Conservation (phyloP, 768 basidiomycete species). For the Cubamyces lactineus region DNA sequence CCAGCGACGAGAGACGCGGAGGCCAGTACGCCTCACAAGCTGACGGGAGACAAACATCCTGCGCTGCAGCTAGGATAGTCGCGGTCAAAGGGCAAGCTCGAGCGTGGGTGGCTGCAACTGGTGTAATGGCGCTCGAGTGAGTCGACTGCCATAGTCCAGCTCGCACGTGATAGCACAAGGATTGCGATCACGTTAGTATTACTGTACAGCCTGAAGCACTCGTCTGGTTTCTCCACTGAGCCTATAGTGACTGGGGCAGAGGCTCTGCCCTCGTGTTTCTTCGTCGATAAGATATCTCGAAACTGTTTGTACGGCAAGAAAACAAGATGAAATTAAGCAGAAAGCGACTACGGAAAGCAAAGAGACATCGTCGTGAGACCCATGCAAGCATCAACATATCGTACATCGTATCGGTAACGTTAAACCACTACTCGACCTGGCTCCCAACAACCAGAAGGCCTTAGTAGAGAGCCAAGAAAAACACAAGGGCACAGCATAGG, state of each 20-base stretch:
- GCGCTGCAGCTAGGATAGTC: slow-evolving; percentile 8
- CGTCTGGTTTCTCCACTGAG: too few relatives aligned
- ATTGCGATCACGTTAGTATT: too few relatives aligned
- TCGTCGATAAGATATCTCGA: too few relatives aligned
- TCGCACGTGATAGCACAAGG: too few relatives aligned
- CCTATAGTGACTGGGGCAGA: too few relatives aligned
- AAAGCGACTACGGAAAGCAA: slow-evolving; percentile 2
- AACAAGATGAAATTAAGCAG: background rate
- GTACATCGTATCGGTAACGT: slow-evolving; percentile 5
- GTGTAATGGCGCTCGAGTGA: background rate
- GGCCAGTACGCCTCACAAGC: slow-evolving; percentile 22
- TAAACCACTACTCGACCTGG: background rate
- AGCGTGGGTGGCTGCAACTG: background rate
- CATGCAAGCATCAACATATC: background rate
- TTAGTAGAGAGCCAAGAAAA: background rate
- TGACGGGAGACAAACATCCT: slow-evolving; percentile 25
- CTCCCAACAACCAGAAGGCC: background rate
- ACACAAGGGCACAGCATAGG: background rate
- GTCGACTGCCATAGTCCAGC: too few relatives aligned
- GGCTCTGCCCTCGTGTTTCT: too few relatives aligned
- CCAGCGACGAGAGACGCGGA: slow-evolving; percentile 24
- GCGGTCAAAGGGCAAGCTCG: background rate
- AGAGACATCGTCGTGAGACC: background rate
- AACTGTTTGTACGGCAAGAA: background rate
- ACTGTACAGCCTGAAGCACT: too few relatives aligned